A percentile compares a stretch with the other conserved stretches of the same genome.
These are phyloP conservation scores for Aspergillus neoniger DNA, from an alignment of 2,329 filamentous ascomycete genomes.

Conservation along the genomic window DNA sequence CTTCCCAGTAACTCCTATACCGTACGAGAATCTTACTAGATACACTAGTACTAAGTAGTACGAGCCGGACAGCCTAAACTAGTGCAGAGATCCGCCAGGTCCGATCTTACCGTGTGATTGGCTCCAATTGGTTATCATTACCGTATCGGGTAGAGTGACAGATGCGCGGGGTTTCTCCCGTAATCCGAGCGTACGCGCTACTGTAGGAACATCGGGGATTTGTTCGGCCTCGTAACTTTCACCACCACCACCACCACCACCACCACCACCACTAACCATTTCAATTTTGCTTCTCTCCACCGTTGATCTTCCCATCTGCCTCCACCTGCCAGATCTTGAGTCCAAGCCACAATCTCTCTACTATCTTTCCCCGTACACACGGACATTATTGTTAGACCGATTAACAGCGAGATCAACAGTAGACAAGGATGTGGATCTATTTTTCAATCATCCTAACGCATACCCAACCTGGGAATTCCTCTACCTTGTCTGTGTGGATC, in stretches of 20 bases:
- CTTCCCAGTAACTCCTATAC: neutral
- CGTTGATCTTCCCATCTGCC: neutral
- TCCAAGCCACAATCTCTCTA: neutral
- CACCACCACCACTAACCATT: neutral
- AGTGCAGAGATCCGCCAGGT: neutral
- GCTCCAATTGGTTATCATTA: neutral
- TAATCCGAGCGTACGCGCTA: conserved; percentile 5
- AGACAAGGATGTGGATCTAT: neutral
- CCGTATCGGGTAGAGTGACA: neutral
- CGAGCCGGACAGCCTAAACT: neutral
- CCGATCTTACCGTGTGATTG: neutral
- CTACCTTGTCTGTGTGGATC: neutral
- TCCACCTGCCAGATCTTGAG: neutral
- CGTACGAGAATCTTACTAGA: neutral
- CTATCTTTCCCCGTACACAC: too few relatives aligned
- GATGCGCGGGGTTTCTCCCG: neutral
- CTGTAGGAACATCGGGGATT: neutral
- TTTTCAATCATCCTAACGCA: neutral
- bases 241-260: neutral
- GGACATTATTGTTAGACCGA: neutral
- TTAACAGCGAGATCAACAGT: neutral
- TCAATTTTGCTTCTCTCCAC: neutral
- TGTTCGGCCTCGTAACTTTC: neutral
- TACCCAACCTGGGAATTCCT: neutral
- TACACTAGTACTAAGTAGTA: neutral